Evolutionary conservation across 768 basidiomycete species (phyloP).

Genomic region (Lactarius tabidus): DNA sequence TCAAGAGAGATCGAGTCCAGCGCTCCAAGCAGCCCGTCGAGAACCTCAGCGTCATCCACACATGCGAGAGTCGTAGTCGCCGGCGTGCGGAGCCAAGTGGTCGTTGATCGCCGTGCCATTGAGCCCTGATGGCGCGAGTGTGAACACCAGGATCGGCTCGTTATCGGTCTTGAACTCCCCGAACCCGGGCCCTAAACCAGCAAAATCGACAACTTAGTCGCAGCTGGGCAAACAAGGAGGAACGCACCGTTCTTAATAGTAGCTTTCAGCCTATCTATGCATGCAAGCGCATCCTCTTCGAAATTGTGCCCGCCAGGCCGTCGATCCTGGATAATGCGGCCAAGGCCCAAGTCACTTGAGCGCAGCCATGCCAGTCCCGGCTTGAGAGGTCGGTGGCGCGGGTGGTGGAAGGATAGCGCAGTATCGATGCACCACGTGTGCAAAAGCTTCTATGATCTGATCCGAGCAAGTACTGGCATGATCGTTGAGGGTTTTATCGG

Average conservation of each 20-base stretch:
- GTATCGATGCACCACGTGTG: neutral
- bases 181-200: neutral
- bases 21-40: too few relatives aligned
- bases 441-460: neutral
- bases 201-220: neutral
- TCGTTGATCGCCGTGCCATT: neutral
- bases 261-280: neutral
- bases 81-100: too few relatives aligned
- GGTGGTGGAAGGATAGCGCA: neutral
- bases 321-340: too few relatives aligned
- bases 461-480: neutral
- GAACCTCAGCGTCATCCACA: too few relatives aligned
- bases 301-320: neutral
- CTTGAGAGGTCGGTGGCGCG: neutral
- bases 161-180: neutral
- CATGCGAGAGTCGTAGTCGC: neutral
- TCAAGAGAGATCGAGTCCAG: too few relatives aligned
- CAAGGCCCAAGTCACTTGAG: too few relatives aligned
- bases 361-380: neutral
- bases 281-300: neutral
- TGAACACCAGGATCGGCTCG: neutral
- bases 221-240: neutral
- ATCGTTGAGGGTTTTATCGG: neutral
- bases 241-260: neutral
- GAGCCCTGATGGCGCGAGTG: too few relatives aligned